Percentiles rank a stretch among this genome's conserved stretches.
These are phyloP conservation scores for Coemansia sp. DNA, from an alignment of 192 early-diverging fungal genomes.

Conservation along the genomic window DNA sequence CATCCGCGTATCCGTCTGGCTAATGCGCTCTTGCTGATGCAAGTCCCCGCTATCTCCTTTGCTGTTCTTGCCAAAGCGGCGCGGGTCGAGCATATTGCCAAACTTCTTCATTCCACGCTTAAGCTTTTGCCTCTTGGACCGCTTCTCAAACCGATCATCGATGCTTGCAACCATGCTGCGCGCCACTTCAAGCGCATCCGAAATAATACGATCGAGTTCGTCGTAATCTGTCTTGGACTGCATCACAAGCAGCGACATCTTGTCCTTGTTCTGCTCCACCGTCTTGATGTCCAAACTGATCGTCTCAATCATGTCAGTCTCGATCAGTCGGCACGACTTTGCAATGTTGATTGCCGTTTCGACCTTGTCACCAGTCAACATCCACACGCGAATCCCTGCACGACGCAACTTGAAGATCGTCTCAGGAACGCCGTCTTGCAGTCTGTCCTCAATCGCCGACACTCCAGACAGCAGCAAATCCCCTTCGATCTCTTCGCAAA, in stretches of 20 bases:
- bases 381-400: slow-evolving; percentile 86
- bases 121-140: slow-evolving; percentile 30
- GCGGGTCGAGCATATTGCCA: slow-evolving; percentile 29
- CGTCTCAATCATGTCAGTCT: slow-evolving; percentile 40
- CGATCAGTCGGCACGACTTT: slow-evolving; percentile 73
- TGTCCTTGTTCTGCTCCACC: slow-evolving; percentile 6
- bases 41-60: not conserved
- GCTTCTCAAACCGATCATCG: slow-evolving; percentile 45
- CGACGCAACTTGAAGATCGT: slow-evolving; percentile 75
- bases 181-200: slow-evolving; percentile 27
- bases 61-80: not conserved
- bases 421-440: slow-evolving; percentile 86
- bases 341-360: slow-evolving; percentile 95
- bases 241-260: slow-evolving; percentile 40
- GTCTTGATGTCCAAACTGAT: slow-evolving; percentile 21
- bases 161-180: slow-evolving; percentile 19
- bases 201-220: slow-evolving; percentile 21
- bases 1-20: not conserved
- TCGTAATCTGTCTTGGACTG: slow-evolving; percentile 33
- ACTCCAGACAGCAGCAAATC: slow-evolving; percentile 77
- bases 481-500: slow-evolving; percentile 76
- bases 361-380: slow-evolving; percentile 90
- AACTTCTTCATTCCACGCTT: slow-evolving; percentile 47
- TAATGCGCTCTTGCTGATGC: not conserved
- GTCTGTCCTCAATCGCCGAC: slow-evolving; percentile 88